Base-by-base conservation (phyloP, 2,329 filamentous ascomycete genomes). In the Fusarium clavum region DNA sequence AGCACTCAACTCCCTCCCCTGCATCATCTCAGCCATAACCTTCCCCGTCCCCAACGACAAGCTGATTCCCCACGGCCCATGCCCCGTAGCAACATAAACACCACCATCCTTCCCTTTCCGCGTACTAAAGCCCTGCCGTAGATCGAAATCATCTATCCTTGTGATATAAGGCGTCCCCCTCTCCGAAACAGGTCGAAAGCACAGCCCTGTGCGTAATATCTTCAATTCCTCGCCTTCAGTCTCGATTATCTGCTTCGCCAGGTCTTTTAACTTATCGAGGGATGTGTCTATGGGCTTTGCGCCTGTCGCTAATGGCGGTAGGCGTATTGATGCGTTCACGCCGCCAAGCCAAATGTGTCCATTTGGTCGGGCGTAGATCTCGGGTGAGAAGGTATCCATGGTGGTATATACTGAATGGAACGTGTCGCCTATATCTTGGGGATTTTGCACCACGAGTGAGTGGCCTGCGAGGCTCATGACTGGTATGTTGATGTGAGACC, bases 51-150 rank as follows among this genome's bases (percentile, higher is more conserved):
- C 92, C 30, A 93, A 79, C 18, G 84, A 83, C 74, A 89, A 75
- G 49, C 83, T 86, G 27, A 91, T 91, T 0, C 92, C 92, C 92
- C 92, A 94, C 0, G 92, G 90, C 1, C 92, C 92, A 81, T 94
- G 92, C 0, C 92, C 92, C 6, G 90, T 84, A 2, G 90, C 89
- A 40, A 94, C 77, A 76, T 88, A 94, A 0, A 95, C 89, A 6
- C 92, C 91, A 3, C 90, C 89, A 2, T 83, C 82, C 0, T 73
- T 72, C 1, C 79, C 80, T 2, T 76, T 70, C 40, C 77, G 75
- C 9, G 83, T 88, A 61, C 74, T 79, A 9, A 86, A 75, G 0
- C 81, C 80, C 14, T 73, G 75, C 2, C 88, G 89, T 5, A 93
- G 82, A 45, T 84, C 81, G 14, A 79, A 76, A 69, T 92, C 88